Percentiles rank a stretch among this genome's conserved stretches.
These are phyloP conservation scores for Ceratocystis diversiconidia DNA, from an alignment of 2,329 filamentous ascomycete genomes.

Conservation along the genomic window DNA sequence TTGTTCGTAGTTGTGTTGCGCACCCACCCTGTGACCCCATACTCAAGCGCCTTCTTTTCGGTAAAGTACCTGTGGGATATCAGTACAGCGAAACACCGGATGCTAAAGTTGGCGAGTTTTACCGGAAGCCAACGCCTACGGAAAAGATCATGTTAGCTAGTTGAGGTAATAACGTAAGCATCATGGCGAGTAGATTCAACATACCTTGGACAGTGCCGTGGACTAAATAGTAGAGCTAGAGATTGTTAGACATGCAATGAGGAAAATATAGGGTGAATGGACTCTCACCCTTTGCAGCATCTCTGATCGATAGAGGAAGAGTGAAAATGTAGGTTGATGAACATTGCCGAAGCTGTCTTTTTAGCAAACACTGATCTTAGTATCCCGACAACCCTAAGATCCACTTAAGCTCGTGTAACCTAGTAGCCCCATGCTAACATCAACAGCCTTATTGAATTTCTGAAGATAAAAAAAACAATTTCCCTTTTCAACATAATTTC, in stretches of 20 bases:
- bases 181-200: conserved; percentile 17
- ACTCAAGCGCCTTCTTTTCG: conserved; percentile 35
- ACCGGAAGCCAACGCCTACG: conserved; percentile 44
- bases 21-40: conserved; percentile 46
- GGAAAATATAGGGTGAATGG: too few species aligned
- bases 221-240: conserved; percentile 47
- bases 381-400: not conserved
- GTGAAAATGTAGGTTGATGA: too few species aligned
- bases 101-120: conserved; percentile 12
- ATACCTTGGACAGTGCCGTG: conserved; percentile 56
- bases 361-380: not conserved
- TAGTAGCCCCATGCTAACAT: too few species aligned
- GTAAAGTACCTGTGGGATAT: conserved; percentile 36
- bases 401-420: not conserved
- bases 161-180: not conserved
- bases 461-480: not conserved
- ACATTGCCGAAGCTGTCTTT: too few species aligned
- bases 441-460: too few species aligned
- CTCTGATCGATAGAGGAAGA: too few species aligned
- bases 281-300: too few species aligned
- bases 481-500: not conserved
- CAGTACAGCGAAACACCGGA: not conserved
- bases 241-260: not conserved
- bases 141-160: not conserved
- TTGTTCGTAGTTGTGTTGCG: conserved; percentile 43